These are phyloP conservation scores for Puccinia polysora DNA, from an alignment of 1,284 basidiomycete genomes.

Conservation along the genomic window DNA sequence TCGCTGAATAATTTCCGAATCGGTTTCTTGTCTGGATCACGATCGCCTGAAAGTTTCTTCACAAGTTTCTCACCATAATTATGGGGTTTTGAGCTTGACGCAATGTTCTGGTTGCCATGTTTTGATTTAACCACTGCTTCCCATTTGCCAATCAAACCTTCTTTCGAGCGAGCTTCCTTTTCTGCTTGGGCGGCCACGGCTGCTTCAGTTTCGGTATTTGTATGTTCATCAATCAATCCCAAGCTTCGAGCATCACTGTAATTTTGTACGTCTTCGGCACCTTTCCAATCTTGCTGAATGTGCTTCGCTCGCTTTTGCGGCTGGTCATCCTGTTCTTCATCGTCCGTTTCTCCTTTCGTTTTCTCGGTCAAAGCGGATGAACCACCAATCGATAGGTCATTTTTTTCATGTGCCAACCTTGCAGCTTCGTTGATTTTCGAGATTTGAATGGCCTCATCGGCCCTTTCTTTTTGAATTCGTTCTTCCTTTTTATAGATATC, in stretches of 20 bases:
- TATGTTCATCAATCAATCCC: constrained; percentile 71
- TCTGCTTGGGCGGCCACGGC: constrained; percentile 57
- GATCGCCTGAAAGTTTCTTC: background rate
- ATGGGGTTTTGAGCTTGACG: background rate
- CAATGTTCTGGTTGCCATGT: background rate
- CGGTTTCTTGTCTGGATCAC: constrained; percentile 13
- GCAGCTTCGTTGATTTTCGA: constrained; percentile 65
- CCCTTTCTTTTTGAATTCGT: constrained; percentile 75
- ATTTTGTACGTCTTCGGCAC: constrained; percentile 68
- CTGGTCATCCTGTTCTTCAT: constrained; percentile 44
- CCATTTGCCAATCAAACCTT: constrained; percentile 80
- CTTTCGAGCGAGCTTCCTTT: constrained; percentile 61
- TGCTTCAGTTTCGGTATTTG: constrained; percentile 51
- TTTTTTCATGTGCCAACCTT: constrained; percentile 50
- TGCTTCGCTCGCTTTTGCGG: constrained; percentile 51
- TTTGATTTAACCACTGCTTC: constrained; percentile 58
- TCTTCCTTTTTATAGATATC: constrained; percentile 90
- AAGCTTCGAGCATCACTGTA: constrained; percentile 80
- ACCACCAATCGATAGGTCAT: constrained; percentile 46
- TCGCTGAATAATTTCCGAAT: constrained; percentile 28
- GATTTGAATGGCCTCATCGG: constrained; percentile 81
- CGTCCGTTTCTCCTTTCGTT: constrained; percentile 64
- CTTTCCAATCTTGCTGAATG: constrained; percentile 57
- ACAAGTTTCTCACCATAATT: background rate
- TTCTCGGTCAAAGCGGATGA: constrained; percentile 59